Base-by-base conservation (phyloP, 2,329 filamentous ascomycete species). In the Ophiobolus disseminans region DNA sequence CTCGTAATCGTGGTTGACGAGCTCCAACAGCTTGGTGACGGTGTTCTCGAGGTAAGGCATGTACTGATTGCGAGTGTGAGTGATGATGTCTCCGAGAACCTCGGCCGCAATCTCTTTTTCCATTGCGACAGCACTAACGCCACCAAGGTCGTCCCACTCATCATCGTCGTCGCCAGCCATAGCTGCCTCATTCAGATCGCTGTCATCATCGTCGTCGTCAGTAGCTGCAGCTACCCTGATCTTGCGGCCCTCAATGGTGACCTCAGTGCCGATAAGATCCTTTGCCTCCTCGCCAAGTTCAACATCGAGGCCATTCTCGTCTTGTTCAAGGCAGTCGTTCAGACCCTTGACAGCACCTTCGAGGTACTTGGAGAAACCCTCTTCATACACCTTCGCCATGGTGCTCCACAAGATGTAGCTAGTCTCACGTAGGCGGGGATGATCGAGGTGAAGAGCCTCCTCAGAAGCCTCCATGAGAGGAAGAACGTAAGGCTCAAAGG, bases 21-120 rank as follows among this genome's bases (percentile, higher is more conserved):
- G 86, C 19, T 88, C 88, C 31, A 91, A 80, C 22, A 96, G 84
- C 57, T 86, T 86, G 75, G 91, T 88, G 53, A 99, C 85, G 6
- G 91, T 91, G 79, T 90, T 89, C 78, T 96, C 87, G 55, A 97
- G 89, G 74, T 93, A 96, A 4, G 90, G 86, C 59, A 95, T 82
- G 72, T 85, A 91, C 60, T 88, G 84, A 67, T 84, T 83, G 73
- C 90, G 91, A 38, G 90, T 90, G 78, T 95, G 87, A 37, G 89
- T 88, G 66, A 97, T 87, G 54, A 99, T 86, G 69, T 99, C 94
- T 57, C 92, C 94, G 26, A 97, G 83, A 5, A 97, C 92, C 74
- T 99, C 94, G 35, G 96, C 86, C 28, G 94, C 93, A 63, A 97
- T 95, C 76, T 99, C 94, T 77, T 97, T 97, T 81, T 97, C 94